These are phyloP conservation scores for Daphne laureola DNA, from an alignment of 441 rosid species.

Conservation along the genomic window DNA sequence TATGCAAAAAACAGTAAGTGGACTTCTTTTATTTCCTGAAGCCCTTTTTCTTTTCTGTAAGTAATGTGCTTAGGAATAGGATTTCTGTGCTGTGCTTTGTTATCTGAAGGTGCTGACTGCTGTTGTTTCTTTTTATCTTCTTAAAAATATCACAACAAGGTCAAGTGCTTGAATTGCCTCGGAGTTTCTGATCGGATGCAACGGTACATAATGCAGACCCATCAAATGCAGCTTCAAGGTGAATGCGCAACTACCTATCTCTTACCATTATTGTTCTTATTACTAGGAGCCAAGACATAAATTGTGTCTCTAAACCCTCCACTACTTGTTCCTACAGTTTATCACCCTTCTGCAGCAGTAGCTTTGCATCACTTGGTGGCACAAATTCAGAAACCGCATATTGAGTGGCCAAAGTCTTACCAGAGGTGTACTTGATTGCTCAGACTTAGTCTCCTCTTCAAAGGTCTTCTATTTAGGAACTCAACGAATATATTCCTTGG, in stretches of 20 bases:
- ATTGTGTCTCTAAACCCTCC: conserved; percentile 7
- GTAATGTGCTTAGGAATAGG: too few relatives aligned
- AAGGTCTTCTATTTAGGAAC: too few relatives aligned
- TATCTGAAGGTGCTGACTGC: too few relatives aligned
- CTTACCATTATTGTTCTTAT: too few relatives aligned
- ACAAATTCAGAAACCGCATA: conserved; percentile 77
- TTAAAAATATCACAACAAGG: conserved; percentile 27
- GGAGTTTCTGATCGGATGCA: conserved; percentile 74
- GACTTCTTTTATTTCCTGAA: conserved; percentile 14
- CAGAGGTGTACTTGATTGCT: conserved; percentile 46
- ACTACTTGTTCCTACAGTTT: conserved; percentile 40
- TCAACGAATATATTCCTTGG: too few relatives aligned
- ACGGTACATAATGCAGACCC: conserved; percentile 67
- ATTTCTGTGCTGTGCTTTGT: too few relatives aligned
- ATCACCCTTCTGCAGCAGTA: conserved; percentile 66
- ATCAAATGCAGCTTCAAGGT: conserved; percentile 74
- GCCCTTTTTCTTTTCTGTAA: conserved; percentile 2
- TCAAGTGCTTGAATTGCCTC: conserved; percentile 65
- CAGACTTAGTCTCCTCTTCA: too few relatives aligned
- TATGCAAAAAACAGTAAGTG: conserved; percentile 91
- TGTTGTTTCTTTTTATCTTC: too few relatives aligned
- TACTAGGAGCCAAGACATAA: too few relatives aligned
- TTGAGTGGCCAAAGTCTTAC: conserved; percentile 93
- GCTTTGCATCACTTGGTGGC: conserved; percentile 60
- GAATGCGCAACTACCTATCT: conserved; percentile 13